Base-by-base conservation (phyloP, 106 monocot species). In the Alisma plantagoaquatica region DNA sequence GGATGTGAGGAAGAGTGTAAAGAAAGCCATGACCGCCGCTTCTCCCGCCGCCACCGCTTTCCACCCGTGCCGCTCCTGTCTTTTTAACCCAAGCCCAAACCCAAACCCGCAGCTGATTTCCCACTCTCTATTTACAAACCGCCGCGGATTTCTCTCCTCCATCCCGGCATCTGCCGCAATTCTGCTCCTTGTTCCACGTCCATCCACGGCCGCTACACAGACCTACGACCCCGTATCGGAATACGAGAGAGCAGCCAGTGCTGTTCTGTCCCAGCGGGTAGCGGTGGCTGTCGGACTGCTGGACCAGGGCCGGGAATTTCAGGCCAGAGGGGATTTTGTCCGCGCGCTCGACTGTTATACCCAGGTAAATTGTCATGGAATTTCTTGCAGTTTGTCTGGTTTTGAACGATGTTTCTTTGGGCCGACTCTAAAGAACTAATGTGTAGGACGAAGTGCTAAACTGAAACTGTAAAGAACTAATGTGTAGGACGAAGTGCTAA, bases 271-370 rank as follows among this genome's bases (percentile, higher is more conserved):
- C 47, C 46, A 50, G 23, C 82, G 87, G n/a, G 66, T 87, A 30
- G 47, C 35, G 0, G 77, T 78, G 19, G 82, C 82, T 23, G 46
- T 77, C 26, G 28, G 58, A 23, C 51, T 87, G 26, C 87, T 87
- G 19, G 82, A 87, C 35, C 47, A 59, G 25, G 87, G 63, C 10
- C 61, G 76, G 43, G 78, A 72, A 19, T 54, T 81, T 31, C 87
- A 87, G 78, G 77, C 82, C 44, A 58, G 65, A 25, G 87, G 87
- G 31, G 82, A 87, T 27, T 87, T 75, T 41, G 21, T 62, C 30
- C 71, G 57, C 33, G 87, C 82, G 23, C 60, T 87, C 30, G 49
- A 65, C 24, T 78, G 59, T 61, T 87, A 72, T 68, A 69, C 77
- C 43, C 71, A 46, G 62, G 87, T 73, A 15, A n/a, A n/a, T n/a